These are phyloP conservation scores for Colletotrichum sidae DNA, from an alignment of 2,329 filamentous ascomycete genomes.

Conservation along the genomic window DNA sequence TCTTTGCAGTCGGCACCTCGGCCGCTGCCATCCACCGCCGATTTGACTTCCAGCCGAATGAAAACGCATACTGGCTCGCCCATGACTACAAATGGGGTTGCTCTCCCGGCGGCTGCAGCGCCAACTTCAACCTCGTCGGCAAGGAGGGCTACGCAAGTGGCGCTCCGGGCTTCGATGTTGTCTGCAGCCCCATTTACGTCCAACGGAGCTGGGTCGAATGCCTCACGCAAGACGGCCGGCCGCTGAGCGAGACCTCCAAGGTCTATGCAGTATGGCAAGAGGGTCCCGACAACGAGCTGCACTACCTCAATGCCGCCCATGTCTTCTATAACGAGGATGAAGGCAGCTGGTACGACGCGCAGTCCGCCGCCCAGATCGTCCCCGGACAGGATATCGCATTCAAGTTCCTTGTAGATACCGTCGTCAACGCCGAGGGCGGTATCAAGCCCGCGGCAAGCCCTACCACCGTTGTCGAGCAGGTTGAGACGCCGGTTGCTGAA, in stretches of 20 bases:
- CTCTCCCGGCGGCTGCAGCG: slow-evolving; percentile 42
- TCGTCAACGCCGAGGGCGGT: neutral
- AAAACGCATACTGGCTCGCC: slow-evolving; percentile 4
- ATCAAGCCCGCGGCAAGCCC: neutral
- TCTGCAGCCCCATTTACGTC: slow-evolving; percentile 42
- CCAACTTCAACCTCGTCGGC: slow-evolving; percentile 41
- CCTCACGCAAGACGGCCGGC: slow-evolving; percentile 25
- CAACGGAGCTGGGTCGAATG: slow-evolving; percentile 42
- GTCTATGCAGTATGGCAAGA: slow-evolving; percentile 41
- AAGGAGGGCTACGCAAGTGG: slow-evolving; percentile 38
- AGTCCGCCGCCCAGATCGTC: slow-evolving; percentile 1
- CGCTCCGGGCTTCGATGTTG: slow-evolving; percentile 43
- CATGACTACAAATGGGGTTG: slow-evolving; percentile 38
- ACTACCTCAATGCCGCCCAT: slow-evolving; percentile 41
- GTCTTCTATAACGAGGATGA: slow-evolving; percentile 33
- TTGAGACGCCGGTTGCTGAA: too few relatives aligned
- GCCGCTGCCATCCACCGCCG: slow-evolving; percentile 21
- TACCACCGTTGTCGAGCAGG: too few relatives aligned
- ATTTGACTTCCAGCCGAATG: neutral
- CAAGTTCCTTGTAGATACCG: neutral
- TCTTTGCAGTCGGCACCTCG: slow-evolving; percentile 5
- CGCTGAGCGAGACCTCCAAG: slow-evolving; percentile 20
- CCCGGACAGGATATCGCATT: slow-evolving; percentile 6
- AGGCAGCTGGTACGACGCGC: slow-evolving; percentile 9
- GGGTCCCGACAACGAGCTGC: slow-evolving; percentile 31